Conservation (phyloP, 805 yeast genomes). For the Zygosaccharomyces bailii region DNA sequence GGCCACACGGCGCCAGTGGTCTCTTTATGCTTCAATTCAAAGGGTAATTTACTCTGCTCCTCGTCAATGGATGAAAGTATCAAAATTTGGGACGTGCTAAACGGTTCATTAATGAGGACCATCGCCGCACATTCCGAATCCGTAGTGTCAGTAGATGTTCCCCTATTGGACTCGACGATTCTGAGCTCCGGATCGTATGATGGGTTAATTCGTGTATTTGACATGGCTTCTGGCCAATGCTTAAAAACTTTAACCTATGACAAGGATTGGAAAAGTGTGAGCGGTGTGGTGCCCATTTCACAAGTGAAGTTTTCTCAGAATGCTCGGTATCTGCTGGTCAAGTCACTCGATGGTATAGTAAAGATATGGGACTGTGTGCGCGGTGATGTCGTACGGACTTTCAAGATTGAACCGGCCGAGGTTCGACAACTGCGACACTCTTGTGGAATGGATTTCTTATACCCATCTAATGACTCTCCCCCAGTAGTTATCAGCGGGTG, state of each 20-base stretch:
- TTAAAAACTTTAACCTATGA: slow-evolving; percentile 83
- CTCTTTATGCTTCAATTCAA: slow-evolving; percentile 60
- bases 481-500: slow-evolving; percentile 32
- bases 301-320: slow-evolving; percentile 74
- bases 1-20: slow-evolving; percentile 88
- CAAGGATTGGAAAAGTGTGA: slow-evolving; percentile 63
- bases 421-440: slow-evolving; percentile 21
- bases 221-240: slow-evolving; percentile 85
- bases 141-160: slow-evolving; percentile 68
- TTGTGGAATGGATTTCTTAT: slow-evolving; percentile 31
- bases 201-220: slow-evolving; percentile 86
- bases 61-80: slow-evolving; percentile 91
- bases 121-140: slow-evolving; percentile 93
- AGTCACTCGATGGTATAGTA: slow-evolving; percentile 74
- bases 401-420: slow-evolving; percentile 21
- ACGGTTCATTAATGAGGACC: slow-evolving; percentile 67
- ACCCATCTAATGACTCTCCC: slow-evolving; percentile 18
- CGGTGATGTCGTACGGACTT: slow-evolving; percentile 77
- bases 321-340: slow-evolving; percentile 71
- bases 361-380: slow-evolving; percentile 85
- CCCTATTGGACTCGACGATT: slow-evolving; percentile 76
- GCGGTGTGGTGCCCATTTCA: slow-evolving; percentile 58
- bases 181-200: slow-evolving; percentile 83
- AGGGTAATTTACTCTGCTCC: slow-evolving; percentile 74
- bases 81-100: slow-evolving; percentile 76